Evolutionary conservation across 75 land plant genomes (phyloP), one percentile per base, ranked within the genome.

Genomic region (Larix kaempferi): DNA sequence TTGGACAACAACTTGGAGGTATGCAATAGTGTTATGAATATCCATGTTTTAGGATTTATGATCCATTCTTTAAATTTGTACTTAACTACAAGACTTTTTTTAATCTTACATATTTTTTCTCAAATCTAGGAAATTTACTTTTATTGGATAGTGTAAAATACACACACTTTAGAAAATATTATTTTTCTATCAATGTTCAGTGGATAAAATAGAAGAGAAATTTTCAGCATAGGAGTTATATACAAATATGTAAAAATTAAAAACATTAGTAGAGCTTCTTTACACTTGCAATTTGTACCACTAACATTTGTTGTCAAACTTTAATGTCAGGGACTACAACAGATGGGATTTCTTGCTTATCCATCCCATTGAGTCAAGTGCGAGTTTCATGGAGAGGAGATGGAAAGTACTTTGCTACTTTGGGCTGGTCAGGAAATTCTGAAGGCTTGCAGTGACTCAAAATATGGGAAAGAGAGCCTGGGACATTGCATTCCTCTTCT

Each of bases 391-490:
- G 99, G 99, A 82, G 99, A 75, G 91, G 93, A 56, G 99, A 97
- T 87, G 99, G 95, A 6, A 97, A 91, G 78, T 97, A 84, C 79
- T 92, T 94, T 89, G 95, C 92, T 15, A 94, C 95, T 29, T 80
- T 96, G 26, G 83, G 81, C 11, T 78, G 80, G 22, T 77, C 65
- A 22, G 22, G 56, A 2, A 44, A 12, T 76, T 59, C 80, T 58
- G 33, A 78, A 80, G 74, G 79, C 55, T 64, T 66, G 65, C 78
- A 71, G 41, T 63, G 75, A 59, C 59, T 97, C 69, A 91, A 79
- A 76, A 86, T 97, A 25, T 97, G 97, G 97, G 99, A 97, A 78
- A 85, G 99, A 26, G 98, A 97, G 78, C 78, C 95, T 56, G 93
- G 99, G 5, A 57, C 78, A 21, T 74, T 94, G 57, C 91, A 85